Percentiles rank a stretch among this genome's conserved stretches.
Evolutionary conservation across 495 filamentous ascomycete genomes (phyloP).

Genomic region (Penicillium steckii): DNA sequence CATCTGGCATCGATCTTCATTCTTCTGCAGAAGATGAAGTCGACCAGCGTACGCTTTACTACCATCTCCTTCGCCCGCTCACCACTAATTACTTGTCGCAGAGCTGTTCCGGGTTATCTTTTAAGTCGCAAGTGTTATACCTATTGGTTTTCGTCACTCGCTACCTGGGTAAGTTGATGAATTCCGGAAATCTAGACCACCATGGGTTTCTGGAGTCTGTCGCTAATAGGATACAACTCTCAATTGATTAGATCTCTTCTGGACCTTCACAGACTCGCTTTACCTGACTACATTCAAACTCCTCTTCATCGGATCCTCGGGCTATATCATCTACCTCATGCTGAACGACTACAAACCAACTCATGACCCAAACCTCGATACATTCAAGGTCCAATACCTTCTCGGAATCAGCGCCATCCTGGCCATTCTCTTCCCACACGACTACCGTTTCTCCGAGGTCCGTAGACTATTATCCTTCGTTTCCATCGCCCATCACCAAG

Average conservation of each 20-base stretch:
- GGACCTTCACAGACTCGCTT: slow-evolving; percentile 71
- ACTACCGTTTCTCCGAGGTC: slow-evolving; percentile 67
- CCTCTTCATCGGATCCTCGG: slow-evolving; percentile 84
- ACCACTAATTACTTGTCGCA: slow-evolving; percentile 34
- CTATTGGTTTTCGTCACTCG: slow-evolving; percentile 88
- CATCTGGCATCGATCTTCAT: slow-evolving; percentile 94
- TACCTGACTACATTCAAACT: slow-evolving; percentile 97
- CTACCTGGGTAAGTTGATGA: slow-evolving; percentile 79
- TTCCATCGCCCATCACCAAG: no score
- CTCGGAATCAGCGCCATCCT: slow-evolving; percentile 75
- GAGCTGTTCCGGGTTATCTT: slow-evolving; percentile 96
- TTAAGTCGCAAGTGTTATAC: slow-evolving; percentile 96
- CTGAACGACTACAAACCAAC: slow-evolving; percentile 93
- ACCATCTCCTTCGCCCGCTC: not conserved
- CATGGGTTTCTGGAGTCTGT: no score
- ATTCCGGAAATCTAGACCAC: no score
- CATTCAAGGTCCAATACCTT: slow-evolving; percentile 93
- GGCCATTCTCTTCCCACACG: slow-evolving; percentile 79
- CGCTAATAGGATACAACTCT: slow-evolving; percentile 4
- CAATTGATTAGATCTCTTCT: slow-evolving; percentile 70
- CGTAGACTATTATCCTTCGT: slow-evolving; percentile 7
- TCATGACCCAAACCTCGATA: slow-evolving; percentile 92
- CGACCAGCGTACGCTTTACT: slow-evolving; percentile 66
- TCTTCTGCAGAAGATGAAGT: slow-evolving; percentile 91
- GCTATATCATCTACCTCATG: slow-evolving; percentile 96